A percentile compares a stretch with the other conserved stretches of the same genome.
Conservation (phyloP, 257 asterid genomes). For the Capsicum rhomboideum region DNA sequence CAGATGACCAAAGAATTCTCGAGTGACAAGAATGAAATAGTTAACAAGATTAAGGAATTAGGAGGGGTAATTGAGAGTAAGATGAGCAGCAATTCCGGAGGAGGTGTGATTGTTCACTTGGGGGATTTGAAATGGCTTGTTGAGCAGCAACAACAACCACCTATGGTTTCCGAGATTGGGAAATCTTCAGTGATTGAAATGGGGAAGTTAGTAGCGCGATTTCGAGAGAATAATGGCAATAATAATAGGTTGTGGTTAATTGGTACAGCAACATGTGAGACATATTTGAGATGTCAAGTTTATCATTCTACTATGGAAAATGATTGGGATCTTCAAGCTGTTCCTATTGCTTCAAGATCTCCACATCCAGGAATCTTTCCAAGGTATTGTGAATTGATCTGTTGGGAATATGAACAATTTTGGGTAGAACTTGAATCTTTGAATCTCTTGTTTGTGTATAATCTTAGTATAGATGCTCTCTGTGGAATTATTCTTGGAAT, state of each 20-base stretch:
- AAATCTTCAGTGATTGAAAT: slow-evolving; percentile 58
- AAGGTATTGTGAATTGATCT: slow-evolving; percentile 31
- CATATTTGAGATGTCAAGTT: slow-evolving; percentile 89
- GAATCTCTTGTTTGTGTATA: not conserved
- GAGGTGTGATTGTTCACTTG: slow-evolving; percentile 74
- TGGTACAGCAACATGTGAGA: slow-evolving; percentile 95
- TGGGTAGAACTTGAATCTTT: slow-evolving; percentile 6
- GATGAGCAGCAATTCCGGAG: slow-evolving; percentile 16
- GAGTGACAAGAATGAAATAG: slow-evolving; percentile 23
- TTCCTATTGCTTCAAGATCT: slow-evolving; percentile 73
- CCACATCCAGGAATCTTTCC: slow-evolving; percentile 70
- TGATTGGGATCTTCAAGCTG: slow-evolving; percentile 97
- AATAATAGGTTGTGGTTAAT: slow-evolving; percentile 56
- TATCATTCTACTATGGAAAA: slow-evolving; percentile 90
- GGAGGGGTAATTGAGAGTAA: slow-evolving; percentile 40
- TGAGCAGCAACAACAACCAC: slow-evolving; percentile 54
- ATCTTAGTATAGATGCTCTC: not conserved
- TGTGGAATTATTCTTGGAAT: not conserved
- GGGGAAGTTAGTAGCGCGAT: slow-evolving; percentile 38
- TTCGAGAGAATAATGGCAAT: slow-evolving; percentile 14
- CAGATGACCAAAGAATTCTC: slow-evolving; percentile 43
- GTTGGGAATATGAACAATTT: not conserved
- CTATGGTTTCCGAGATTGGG: slow-evolving; percentile 50
- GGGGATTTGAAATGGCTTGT: slow-evolving; percentile 97
- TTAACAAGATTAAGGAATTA: slow-evolving; percentile 48